Percentiles rank a stretch among this genome's conserved stretches.
phyloP scores from a whole-genome alignment of 2,329 filamentous ascomycete species.

The Aaosphaeria arxii region DNA sequence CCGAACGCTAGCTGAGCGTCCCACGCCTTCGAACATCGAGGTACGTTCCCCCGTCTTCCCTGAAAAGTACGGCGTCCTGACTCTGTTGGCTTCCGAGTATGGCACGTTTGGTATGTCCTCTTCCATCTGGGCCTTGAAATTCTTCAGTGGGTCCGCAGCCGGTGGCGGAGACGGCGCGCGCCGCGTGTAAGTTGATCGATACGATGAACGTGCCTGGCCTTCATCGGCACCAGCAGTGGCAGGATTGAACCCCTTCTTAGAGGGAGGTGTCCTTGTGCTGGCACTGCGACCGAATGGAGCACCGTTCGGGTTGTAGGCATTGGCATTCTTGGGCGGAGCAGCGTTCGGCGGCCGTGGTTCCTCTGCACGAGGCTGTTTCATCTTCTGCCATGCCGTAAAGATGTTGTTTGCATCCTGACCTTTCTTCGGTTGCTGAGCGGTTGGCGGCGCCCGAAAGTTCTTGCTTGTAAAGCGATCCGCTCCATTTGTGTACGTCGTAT shows the following conservation, averaged over 20 bases:
- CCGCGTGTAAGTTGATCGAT: conserved; percentile 35
- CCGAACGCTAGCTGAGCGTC: conserved; percentile 53
- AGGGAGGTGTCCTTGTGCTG: conserved; percentile 46
- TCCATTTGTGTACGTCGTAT: conserved; percentile 33
- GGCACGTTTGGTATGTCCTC: conserved; percentile 28
- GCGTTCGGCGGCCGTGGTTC: conserved; percentile 18
- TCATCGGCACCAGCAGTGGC: conserved; percentile 59
- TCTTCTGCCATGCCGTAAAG: conserved; percentile 50
- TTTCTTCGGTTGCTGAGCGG: conserved; percentile 28
- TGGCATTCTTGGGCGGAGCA: background rate
- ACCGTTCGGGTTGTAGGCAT: conserved; percentile 31
- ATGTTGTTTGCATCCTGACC: conserved; percentile 42
- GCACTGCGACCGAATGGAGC: conserved; percentile 38
- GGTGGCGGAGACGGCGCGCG: conserved; percentile 36
- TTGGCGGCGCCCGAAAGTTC: conserved; percentile 40
- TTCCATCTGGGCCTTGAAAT: conserved; percentile 28
- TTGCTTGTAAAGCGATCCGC: conserved; percentile 43
- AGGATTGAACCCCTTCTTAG: conserved; percentile 57
- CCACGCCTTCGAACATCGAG: conserved; percentile 49
- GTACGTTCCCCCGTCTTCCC: conserved; percentile 55
- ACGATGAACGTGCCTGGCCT: conserved; percentile 54
- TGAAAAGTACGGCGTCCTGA: conserved; percentile 53
- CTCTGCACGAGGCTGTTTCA: conserved; percentile 38
- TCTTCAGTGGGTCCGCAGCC: conserved; percentile 35
- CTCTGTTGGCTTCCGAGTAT: conserved; percentile 47